A percentile compares a stretch with the other conserved stretches of the same genome.
Evolutionary conservation across 768 basidiomycete genomes (phyloP).

Genomic region (Suillus brevipes): DNA sequence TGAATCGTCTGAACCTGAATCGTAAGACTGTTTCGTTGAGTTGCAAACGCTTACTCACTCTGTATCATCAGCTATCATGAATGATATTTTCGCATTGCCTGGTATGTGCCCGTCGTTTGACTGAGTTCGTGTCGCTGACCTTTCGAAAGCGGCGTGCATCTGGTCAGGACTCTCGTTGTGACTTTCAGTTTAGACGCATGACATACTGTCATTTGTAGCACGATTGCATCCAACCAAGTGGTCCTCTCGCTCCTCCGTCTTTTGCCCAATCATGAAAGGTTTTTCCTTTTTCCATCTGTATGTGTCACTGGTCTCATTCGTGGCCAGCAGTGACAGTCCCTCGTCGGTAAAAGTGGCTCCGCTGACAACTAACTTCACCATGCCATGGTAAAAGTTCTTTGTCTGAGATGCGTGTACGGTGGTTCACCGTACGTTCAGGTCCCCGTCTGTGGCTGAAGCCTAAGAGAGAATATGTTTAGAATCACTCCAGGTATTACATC

Average conservation of each 20-base stretch:
- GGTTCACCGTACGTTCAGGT: neutral
- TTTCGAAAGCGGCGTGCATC: neutral
- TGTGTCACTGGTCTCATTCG: neutral
- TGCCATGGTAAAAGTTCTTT: neutral
- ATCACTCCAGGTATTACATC: neutral
- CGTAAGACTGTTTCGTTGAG: neutral
- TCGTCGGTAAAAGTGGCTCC: neutral
- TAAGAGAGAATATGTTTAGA: neutral
- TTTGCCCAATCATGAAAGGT: neutral
- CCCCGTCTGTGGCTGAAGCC: neutral
- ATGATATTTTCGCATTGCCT: neutral
- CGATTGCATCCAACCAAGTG: neutral
- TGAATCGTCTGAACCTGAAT: neutral
- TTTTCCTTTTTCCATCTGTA: neutral
- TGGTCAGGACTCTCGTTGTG: neutral
- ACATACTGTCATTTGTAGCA: neutral
- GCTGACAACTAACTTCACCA: neutral
- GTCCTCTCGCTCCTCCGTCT: neutral
- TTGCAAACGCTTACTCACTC: neutral
- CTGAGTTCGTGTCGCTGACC: neutral
- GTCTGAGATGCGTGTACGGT: neutral
- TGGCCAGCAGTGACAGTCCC: neutral
- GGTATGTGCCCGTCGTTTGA: neutral
- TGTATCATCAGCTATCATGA: neutral
- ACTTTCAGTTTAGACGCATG: neutral